Evolutionary conservation across 2,329 filamentous ascomycete species (phyloP), one percentile per base, ranked within the genome.

Genomic region (Pestalotiopsis sp.): DNA sequence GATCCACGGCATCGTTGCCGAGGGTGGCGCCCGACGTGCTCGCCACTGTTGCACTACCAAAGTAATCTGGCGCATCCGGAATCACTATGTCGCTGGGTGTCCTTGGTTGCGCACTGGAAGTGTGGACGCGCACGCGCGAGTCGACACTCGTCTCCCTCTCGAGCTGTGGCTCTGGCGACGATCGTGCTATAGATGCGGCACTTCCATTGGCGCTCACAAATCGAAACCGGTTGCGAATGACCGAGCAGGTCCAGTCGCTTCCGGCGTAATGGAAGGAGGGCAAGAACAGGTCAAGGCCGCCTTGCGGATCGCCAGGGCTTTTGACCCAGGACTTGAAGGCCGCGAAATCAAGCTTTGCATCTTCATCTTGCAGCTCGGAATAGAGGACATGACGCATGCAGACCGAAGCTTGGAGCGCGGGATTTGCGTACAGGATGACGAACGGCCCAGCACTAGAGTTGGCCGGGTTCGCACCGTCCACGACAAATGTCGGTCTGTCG

Each of bases 261-360:
- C 88, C 89, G 2, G 85, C 91, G 74, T 91, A 94, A 20, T 81
- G 76, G 70, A 88, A 86, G 6, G 85, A 88, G 48, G 83, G 86
- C 63, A 85, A 77, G 71, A 79, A 84, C 4, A 86, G 79, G 70
- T 89, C 86, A 26, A 85, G 75, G 17, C 82, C 82, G 59, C 88
- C 85, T 22, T 83, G 81, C 40, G 86, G 81, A 58, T 81, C 81
- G n/a, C 84, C 80, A 38, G 85, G 84, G 62, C 83, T 87, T 67
- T 91, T 81, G 1, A 88, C 82, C 92, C 92, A 95, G 3, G 83
- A 81, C 76, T 90, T 93, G 81, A 95, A 94, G 56, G 86, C 84
- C 1, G 81, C 76, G 70, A 88, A 91, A 1, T 88, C 86, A 24
- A 78, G 77, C 30, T 80, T 80, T 4, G 80, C 79, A 11, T 79